These are phyloP conservation scores for Lactifluus hygrophoroides DNA, from an alignment of 768 basidiomycete species.

Conservation along the genomic window DNA sequence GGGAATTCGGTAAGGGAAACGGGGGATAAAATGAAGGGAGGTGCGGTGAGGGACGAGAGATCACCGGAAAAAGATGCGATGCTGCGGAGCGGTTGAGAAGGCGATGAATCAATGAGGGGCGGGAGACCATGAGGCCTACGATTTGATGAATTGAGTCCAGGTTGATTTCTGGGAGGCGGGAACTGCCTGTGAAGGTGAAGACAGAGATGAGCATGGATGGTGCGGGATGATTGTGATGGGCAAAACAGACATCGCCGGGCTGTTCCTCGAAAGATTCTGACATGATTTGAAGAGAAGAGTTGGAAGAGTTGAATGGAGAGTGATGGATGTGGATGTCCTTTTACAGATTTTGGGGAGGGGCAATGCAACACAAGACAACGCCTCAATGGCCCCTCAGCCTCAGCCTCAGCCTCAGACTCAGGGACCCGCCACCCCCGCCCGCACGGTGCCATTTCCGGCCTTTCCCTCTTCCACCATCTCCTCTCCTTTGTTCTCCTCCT, in stretches of 20 bases:
- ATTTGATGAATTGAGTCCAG: slow-evolving; percentile 89
- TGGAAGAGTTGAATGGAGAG: not conserved
- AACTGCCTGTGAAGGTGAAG: slow-evolving; percentile 42
- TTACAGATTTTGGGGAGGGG: not conserved
- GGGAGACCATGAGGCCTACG: slow-evolving; percentile 39
- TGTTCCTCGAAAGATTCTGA: slow-evolving; percentile 4
- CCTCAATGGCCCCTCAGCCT: too few relatives aligned
- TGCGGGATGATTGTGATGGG: not conserved
- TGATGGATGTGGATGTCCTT: too few relatives aligned
- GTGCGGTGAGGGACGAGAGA: slow-evolving; percentile 74
- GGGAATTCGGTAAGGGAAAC: slow-evolving; percentile 89
- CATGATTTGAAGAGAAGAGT: not conserved
- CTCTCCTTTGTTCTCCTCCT: too few relatives aligned
- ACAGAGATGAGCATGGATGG: not conserved
- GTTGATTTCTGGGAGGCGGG: slow-evolving; percentile 76
- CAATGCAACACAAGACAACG: too few relatives aligned
- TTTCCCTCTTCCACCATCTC: slow-evolving; percentile 1
- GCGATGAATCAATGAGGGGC: slow-evolving; percentile 1
- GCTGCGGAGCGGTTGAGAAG: slow-evolving; percentile 30
- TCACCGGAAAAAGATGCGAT: slow-evolving; percentile 86
- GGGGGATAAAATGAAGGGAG: slow-evolving; percentile 88
- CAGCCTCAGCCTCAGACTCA: too few relatives aligned
- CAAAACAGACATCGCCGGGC: slow-evolving; percentile 8
- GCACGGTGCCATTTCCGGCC: not conserved
- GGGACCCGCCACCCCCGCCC: not conserved